Conservation (phyloP, 2,329 filamentous ascomycete genomes). For the Grosmannia serpens region DNA sequence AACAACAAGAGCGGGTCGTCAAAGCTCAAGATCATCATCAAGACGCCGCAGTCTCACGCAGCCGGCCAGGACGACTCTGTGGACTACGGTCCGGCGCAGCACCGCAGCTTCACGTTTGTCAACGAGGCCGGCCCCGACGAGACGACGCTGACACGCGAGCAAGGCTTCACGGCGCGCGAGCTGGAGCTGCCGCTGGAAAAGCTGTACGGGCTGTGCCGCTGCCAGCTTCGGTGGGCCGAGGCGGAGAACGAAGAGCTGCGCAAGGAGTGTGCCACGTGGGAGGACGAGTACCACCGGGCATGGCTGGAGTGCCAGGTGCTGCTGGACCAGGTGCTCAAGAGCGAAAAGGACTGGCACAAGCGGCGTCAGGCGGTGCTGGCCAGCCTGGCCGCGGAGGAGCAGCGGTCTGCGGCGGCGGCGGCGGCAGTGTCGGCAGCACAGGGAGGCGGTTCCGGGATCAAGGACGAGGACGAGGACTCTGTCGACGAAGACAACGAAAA, state of each 20-base stretch:
- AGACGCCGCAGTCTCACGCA: conserved; percentile 45
- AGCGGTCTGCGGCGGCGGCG: conserved; percentile 1
- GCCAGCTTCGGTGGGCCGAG: conserved; percentile 62
- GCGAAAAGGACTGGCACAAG: conserved; percentile 55
- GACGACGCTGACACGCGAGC: conserved; percentile 41
- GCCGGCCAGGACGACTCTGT: conserved; percentile 42
- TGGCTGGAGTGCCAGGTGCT: conserved; percentile 74
- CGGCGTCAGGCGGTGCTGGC: conserved; percentile 43
- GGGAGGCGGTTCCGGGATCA: background rate
- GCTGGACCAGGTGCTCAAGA: conserved; percentile 58
- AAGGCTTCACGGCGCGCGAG: conserved; percentile 55
- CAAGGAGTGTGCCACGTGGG: conserved; percentile 53
- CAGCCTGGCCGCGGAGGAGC: conserved; percentile 30
- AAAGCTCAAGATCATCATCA: conserved; percentile 53
- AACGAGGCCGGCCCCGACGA: conserved; percentile 41
- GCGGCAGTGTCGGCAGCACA: conserved; percentile 23
- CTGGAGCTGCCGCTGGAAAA: conserved; percentile 46
- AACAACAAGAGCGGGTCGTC: conserved; percentile 22
- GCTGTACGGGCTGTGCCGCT: conserved; percentile 56
- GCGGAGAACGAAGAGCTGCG: conserved; percentile 53
- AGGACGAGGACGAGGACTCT: conserved; percentile 3
- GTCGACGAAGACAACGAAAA: conserved; percentile 6
- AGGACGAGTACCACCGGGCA: conserved; percentile 56
- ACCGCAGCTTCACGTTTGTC: conserved; percentile 29
- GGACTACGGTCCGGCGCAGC: conserved; percentile 25